These are phyloP conservation scores for Melanomma pulvis-pyrius DNA, from an alignment of 495 filamentous ascomycete species.

Conservation along the genomic window DNA sequence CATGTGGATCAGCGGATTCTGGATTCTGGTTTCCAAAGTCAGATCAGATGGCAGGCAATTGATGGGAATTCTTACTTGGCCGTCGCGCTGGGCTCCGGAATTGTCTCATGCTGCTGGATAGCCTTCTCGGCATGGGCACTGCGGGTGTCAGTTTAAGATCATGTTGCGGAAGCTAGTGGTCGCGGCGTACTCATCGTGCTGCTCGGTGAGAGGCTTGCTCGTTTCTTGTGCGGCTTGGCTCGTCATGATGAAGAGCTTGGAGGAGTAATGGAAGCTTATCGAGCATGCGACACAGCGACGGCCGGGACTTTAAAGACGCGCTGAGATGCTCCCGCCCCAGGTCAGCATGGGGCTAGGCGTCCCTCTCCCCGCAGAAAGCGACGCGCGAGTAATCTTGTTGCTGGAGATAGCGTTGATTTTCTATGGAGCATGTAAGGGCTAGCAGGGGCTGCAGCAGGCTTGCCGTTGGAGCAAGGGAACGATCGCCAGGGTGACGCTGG, in stretches of 20 bases:
- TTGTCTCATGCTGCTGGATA: neutral
- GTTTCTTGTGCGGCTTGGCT: neutral
- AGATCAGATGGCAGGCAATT: neutral
- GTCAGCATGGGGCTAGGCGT: neutral
- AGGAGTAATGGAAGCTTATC: neutral
- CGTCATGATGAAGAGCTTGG: neutral
- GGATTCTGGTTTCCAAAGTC: neutral
- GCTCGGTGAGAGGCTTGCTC: neutral
- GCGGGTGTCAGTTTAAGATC: neutral
- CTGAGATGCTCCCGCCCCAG: neutral
- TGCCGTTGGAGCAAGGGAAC: neutral
- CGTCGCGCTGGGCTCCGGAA: neutral
- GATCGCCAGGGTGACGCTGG: neutral
- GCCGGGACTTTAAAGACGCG: neutral
- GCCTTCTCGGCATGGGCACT: slow-evolving; percentile 1
- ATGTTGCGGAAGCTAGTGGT: neutral
- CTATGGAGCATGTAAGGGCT: slow-evolving; percentile 4
- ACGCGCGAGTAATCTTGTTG: neutral
- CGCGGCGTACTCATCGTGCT: slow-evolving; percentile 5
- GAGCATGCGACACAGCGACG: neutral
- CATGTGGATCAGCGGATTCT: slow-evolving; percentile 57
- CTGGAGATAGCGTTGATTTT: neutral
- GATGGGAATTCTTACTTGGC: neutral
- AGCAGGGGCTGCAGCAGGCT: neutral
- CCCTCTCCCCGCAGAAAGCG: neutral